These are phyloP conservation scores for Solanum pinnatisectum DNA, from an alignment of 257 asterid genomes.

Conservation along the genomic window DNA sequence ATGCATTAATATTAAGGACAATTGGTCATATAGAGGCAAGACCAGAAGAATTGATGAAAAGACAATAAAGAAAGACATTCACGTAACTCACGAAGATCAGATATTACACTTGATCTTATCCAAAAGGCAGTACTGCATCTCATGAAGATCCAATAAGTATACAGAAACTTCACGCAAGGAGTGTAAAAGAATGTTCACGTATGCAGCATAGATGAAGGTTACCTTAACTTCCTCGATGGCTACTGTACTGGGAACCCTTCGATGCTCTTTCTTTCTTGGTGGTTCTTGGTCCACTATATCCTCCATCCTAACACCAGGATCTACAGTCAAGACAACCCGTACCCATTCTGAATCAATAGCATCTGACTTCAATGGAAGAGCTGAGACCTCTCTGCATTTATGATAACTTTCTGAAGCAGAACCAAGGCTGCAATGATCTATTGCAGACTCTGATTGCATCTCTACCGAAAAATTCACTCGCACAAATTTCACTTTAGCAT, in stretches of 20 bases:
- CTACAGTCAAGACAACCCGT: constrained; percentile 47
- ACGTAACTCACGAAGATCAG: neutral
- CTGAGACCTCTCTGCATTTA: constrained; percentile 28
- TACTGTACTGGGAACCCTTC: constrained; percentile 98
- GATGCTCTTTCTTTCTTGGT: constrained; percentile 86
- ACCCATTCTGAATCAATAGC: constrained; percentile 38
- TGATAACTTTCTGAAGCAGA: constrained; percentile 19
- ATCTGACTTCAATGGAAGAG: constrained; percentile 33
- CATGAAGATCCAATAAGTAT: neutral
- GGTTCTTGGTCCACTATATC: constrained; percentile 91
- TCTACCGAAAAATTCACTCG: constrained; percentile 60
- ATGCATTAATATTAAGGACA: neutral
- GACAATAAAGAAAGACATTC: neutral
- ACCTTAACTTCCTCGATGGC: constrained; percentile 99
- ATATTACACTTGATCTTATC: neutral
- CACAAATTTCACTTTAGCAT: constrained; percentile 55
- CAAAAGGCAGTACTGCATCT: neutral
- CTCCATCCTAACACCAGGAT: constrained; percentile 95
- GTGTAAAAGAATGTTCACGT: neutral
- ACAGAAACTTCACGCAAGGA: neutral
- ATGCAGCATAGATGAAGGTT: neutral
- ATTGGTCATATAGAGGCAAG: neutral
- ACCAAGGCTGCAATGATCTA: constrained; percentile 7
- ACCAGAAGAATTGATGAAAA: neutral
- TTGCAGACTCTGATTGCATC: constrained; percentile 13